A percentile compares a stretch with the other conserved stretches of the same genome.
phyloP scores from a whole-genome alignment of 2,329 filamentous ascomycete genomes.

The Trichophyton schoenleinii region DNA sequence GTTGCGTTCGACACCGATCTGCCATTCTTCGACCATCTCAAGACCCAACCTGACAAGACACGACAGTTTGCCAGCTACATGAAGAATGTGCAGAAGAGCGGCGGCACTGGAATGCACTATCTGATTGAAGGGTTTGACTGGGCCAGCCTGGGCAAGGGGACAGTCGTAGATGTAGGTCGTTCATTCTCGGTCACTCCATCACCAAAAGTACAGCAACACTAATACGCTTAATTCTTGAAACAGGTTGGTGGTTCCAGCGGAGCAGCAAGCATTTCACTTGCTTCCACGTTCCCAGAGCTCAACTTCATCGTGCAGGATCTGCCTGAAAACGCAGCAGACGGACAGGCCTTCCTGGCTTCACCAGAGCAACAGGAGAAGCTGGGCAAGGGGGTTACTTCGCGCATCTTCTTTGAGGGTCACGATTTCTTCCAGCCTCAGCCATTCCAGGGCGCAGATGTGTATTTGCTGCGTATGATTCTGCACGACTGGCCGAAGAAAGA shows the following conservation, averaged over 20 bases:
- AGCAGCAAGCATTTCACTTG: conserved; percentile 32
- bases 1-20: conserved; percentile 20
- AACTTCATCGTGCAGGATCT: conserved; percentile 36
- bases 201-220: not conserved
- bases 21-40: conserved; percentile 25
- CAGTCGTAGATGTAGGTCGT: not conserved
- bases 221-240: not conserved
- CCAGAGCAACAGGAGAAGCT: conserved; percentile 16
- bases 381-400: conserved; percentile 20
- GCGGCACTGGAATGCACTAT: conserved; percentile 44
- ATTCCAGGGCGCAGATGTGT: conserved; percentile 20
- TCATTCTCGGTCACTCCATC: not conserved
- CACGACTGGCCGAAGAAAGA: conserved; percentile 32
- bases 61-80: conserved; percentile 45
- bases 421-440: conserved; percentile 25
- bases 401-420: conserved; percentile 22
- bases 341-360: not conserved
- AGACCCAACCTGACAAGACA: conserved; percentile 23
- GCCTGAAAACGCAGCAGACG: conserved; percentile 7
- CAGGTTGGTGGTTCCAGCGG: conserved; percentile 33
- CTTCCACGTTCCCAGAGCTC: conserved; percentile 32
- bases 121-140: conserved; percentile 46
- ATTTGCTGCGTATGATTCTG: conserved; percentile 28
- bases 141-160: conserved; percentile 23
- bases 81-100: conserved; percentile 42